A percentile compares a stretch with the other conserved stretches of the same genome.
These are phyloP conservation scores for Floccularia luteovirens DNA, from an alignment of 768 basidiomycete genomes.

Conservation along the genomic window DNA sequence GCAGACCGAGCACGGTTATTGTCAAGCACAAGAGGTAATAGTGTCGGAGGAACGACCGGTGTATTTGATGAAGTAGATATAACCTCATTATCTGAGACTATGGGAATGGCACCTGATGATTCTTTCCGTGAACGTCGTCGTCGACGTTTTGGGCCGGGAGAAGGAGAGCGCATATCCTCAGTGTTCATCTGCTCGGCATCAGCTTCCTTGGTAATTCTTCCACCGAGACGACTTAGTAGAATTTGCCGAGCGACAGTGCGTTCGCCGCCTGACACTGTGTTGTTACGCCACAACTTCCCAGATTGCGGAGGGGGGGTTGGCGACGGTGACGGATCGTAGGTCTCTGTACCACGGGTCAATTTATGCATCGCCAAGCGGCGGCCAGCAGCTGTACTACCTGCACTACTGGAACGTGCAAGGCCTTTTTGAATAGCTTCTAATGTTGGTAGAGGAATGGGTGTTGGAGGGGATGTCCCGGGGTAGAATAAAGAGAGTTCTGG, in stretches of 20 bases:
- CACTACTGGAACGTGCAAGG: constrained; percentile 86
- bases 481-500: constrained; percentile 52
- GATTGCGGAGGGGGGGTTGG: constrained; percentile 38
- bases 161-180: constrained; percentile 40
- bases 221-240: constrained; percentile 57
- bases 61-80: constrained; percentile 49
- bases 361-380: constrained; percentile 77
- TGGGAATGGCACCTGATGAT: constrained; percentile 31
- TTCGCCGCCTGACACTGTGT: constrained; percentile 79
- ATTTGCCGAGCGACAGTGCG: constrained; percentile 64
- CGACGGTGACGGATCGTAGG: constrained; percentile 55
- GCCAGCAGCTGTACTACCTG: constrained; percentile 64
- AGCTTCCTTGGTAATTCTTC: constrained; percentile 48
- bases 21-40: constrained; percentile 36
- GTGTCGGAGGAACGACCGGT: constrained; percentile 46
- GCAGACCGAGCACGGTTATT: constrained; percentile 31
- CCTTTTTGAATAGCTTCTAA: constrained; percentile 74
- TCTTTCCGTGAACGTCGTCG: constrained; percentile 49
- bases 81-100: constrained; percentile 46
- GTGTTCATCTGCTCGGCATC: constrained; percentile 57
- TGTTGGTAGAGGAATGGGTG: constrained; percentile 58
- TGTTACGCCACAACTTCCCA: constrained; percentile 52
- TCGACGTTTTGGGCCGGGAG: constrained; percentile 46
- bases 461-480: constrained; percentile 59
- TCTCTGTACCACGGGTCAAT: constrained; percentile 69